Evolutionary conservation across 1,139 yeast species (phyloP).

Genomic region (Candida sp.): DNA sequence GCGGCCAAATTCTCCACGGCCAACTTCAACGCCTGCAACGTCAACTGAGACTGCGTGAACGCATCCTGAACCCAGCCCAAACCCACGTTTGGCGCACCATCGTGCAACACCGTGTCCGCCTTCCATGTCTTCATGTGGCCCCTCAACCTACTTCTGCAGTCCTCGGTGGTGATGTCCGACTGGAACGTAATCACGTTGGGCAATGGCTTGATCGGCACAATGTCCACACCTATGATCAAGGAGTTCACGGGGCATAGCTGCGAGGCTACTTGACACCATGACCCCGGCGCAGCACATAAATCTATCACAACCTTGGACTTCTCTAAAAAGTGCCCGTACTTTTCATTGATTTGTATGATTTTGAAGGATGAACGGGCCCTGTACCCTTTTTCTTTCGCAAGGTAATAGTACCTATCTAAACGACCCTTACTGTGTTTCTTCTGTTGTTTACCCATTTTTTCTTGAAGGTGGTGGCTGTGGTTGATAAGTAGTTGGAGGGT

Average conservation of each 20-base stretch:
- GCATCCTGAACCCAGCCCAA: conserved; percentile 99
- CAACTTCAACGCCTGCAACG: conserved; percentile 87
- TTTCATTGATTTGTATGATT: conserved; percentile 93
- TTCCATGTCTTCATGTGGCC: conserved; percentile 99
- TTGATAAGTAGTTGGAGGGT: neutral
- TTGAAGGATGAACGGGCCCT: conserved; percentile 99
- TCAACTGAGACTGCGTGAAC: conserved; percentile 95
- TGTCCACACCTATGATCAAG: conserved; percentile 95
- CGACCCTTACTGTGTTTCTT: conserved; percentile 99
- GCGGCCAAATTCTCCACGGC: conserved; percentile 94
- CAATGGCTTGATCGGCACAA: conserved; percentile 93
- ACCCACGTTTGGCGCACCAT: conserved; percentile 99
- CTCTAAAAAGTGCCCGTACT: conserved; percentile 93
- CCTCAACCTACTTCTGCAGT: conserved; percentile 90
- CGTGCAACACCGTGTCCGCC: conserved; percentile 97
- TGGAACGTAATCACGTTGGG: conserved; percentile 96
- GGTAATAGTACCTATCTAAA: conserved; percentile 94
- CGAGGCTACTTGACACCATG: conserved; percentile 99
- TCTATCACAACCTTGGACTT: conserved; percentile 98
- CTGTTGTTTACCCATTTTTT: conserved; percentile 87
- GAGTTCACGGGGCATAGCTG: conserved; percentile 93
- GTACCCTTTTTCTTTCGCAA: conserved; percentile 98
- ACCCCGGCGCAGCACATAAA: conserved; percentile 99
- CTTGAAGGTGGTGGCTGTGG: neutral
- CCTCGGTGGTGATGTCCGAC: conserved; percentile 97